Base-by-base conservation (phyloP, 2,329 filamentous ascomycete species). In the Fusarium sp. region DNA sequence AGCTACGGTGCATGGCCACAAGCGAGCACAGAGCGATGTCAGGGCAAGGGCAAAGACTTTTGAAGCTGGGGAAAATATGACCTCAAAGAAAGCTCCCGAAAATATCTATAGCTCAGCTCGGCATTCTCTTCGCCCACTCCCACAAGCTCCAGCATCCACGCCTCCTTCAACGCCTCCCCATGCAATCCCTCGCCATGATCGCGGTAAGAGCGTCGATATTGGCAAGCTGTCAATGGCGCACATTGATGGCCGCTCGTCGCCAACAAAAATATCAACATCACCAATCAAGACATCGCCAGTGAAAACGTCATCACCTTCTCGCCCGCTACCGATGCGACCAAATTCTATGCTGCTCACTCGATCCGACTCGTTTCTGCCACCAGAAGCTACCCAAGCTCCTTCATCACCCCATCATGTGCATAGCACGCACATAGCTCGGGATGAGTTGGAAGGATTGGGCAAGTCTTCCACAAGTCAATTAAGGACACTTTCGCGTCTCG, bases 401-500 rank as follows among this genome's bases (percentile, higher is more conserved):
- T 81, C 69, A 57, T 84, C 66, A 47, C 68, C 77, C 20, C 74
- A 73, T 34, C 73, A 70, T 63, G 45, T 71, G 30, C 79, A 83
- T 67, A 84, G 77, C 79, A 83, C 81, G 66, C 82, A 78, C 75
- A 84, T 95, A 22, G 88, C 87, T 13, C 87, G 89, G 1, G 92
- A 94, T 6, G 95, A 98, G 73, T 87, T 98, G 17, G 90, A 95
- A 80, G 92, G 90, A 39, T 87, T 99, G 24, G 93, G 96, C 66
- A 94, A 94, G 77, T 98, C 96, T 1, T 93, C 96, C 0, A 98
- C 96, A 4, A 92, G 93, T 66, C 94, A 99, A 81, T 88, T 99
- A 28, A 92, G 95, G 48, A 95, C 94, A 1, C 86, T 98, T 42
- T 98, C 96, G 12, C 93, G 91, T 77, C 89, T 97, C 74, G 94